Evolutionary conservation across 2,329 filamentous ascomycete species (phyloP).

Genomic region (Colletotrichum graminicola): DNA sequence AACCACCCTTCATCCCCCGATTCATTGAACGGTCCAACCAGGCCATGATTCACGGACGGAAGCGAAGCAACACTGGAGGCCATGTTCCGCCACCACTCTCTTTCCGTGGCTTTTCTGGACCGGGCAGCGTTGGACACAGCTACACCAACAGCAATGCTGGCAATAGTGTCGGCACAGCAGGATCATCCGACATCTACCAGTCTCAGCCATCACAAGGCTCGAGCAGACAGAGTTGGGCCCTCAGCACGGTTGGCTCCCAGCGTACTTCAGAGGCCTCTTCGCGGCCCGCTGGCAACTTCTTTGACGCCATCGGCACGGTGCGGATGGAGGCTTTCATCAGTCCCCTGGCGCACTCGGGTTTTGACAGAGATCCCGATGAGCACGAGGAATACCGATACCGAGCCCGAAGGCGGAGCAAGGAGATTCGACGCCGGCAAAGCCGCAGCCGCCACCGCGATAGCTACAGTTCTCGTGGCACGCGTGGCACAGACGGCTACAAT

Average conservation of each 20-base stretch:
- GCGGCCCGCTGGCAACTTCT: conserved; percentile 71
- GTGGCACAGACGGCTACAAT: conserved; percentile 62
- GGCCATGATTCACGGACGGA: conserved; percentile 75
- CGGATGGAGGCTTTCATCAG: conserved; percentile 97
- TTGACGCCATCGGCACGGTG: conserved; percentile 89
- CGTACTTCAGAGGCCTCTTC: conserved; percentile 70
- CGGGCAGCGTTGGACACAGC: conserved; percentile 58
- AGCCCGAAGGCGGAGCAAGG: conserved; percentile 67
- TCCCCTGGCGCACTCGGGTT: conserved; percentile 64
- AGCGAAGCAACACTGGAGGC: conserved; percentile 89
- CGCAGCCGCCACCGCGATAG: conserved; percentile 67
- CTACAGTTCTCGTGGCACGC: conserved; percentile 60
- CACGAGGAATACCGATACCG: conserved; percentile 63
- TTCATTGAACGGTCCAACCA: conserved; percentile 70
- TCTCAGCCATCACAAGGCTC: conserved; percentile 63
- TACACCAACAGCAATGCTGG: conserved; percentile 69
- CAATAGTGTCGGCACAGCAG: conserved; percentile 68
- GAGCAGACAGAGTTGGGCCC: conserved; percentile 56
- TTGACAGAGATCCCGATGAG: conserved; percentile 62
- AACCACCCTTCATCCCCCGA: conserved; percentile 78
- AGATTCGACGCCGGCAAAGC: conserved; percentile 64
- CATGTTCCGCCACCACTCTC: conserved; percentile 76
- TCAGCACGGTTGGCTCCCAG: conserved; percentile 60
- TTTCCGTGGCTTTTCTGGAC: conserved; percentile 82
- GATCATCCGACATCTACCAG: conserved; percentile 72